Base-by-base conservation (phyloP, 1,284 basidiomycete species). In the Cryptococcus sp. region DNA sequence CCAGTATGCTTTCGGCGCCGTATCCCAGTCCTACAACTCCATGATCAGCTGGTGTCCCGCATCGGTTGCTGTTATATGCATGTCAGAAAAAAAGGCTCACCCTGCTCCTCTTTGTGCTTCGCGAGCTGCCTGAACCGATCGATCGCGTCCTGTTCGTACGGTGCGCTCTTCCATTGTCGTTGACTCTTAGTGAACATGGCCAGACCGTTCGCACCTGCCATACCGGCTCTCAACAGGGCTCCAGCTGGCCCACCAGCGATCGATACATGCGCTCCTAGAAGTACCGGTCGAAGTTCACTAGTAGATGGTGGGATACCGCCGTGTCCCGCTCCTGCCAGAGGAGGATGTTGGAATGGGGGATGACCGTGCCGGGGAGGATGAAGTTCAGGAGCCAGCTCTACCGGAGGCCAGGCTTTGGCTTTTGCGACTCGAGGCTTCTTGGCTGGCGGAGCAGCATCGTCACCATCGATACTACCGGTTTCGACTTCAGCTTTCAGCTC, bases 151-250 rank as follows among this genome's bases (percentile, higher is more conserved):
- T 39, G 41, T 38, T 64, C 62, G 38, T 48, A 79, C 1, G 84
- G 77, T 8, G 86, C 84, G 2, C 86, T 86, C 22, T 77, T 80
- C 90, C 91, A 93, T 75, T 87, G 87, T 41, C 89, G 81, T 65
- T 93, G 90, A 0, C 87, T 88, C 76, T 92, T 93, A 41, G 92
- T 78, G 67, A 93, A 94, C 20, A 93, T 80, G 0, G 89, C 90
- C 64, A 93, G 88, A 2, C 89, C 85, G 59, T 87, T 89, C 5
- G 89, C 90, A 1, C 91, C 85, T 20, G 89, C 84, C n/a, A 80
- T 79, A 6, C 85, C 83, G 3, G 90, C 89, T 58, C 91, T 89
- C 5, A 83, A 61, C 3, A 91, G 76, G 0, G 88, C 79, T 57
- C 89, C 88, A 65, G 90, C 87, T 0, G 89, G 84, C 0, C 90